These are phyloP conservation scores for Paraconiothyrium sp. DNA, from an alignment of 2,329 filamentous ascomycete genomes.

Conservation along the genomic window DNA sequence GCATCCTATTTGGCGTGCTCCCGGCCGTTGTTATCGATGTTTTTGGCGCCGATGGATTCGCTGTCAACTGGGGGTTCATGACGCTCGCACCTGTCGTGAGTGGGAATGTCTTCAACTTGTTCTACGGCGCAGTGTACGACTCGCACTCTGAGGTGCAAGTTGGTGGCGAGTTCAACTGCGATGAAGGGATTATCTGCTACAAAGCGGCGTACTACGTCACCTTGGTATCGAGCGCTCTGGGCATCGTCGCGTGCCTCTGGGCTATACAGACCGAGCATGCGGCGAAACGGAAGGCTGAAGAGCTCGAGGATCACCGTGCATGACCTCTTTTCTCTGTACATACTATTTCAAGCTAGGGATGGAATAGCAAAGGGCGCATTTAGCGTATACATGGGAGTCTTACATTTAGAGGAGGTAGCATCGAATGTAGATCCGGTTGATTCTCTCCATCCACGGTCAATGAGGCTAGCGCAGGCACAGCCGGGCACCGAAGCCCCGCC, in stretches of 20 bases:
- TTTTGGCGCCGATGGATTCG: conserved; percentile 88
- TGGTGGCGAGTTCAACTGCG: conserved; percentile 77
- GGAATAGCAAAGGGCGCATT: background rate
- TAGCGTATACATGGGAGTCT: background rate
- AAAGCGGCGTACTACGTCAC: conserved; percentile 82
- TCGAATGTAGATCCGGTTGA: background rate
- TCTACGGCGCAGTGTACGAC: conserved; percentile 88
- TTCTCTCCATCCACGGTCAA: background rate
- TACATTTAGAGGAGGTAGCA: background rate
- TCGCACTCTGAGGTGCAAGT: conserved; percentile 74
- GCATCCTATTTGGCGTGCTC: conserved; percentile 92
- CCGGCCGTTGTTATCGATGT: conserved; percentile 86
- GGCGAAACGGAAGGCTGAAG: conserved; percentile 42
- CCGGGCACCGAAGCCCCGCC: conserved; percentile 16
- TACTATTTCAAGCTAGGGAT: background rate
- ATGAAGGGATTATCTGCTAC: conserved; percentile 83
- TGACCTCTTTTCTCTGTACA: conserved; percentile 18
- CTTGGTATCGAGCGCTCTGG: conserved; percentile 73
- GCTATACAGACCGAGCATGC: conserved; percentile 70
- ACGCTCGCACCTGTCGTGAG: conserved; percentile 87
- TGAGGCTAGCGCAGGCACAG: conserved; percentile 4
- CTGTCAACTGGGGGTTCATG: conserved; percentile 97
- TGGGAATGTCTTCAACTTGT: conserved; percentile 90
- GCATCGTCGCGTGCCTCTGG: conserved; percentile 74
- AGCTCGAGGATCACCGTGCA: conserved; percentile 41